A percentile compares a stretch with the other conserved stretches of the same genome.
Conservation (phyloP, 441 rosid species). For the Monsonia emarginata region DNA sequence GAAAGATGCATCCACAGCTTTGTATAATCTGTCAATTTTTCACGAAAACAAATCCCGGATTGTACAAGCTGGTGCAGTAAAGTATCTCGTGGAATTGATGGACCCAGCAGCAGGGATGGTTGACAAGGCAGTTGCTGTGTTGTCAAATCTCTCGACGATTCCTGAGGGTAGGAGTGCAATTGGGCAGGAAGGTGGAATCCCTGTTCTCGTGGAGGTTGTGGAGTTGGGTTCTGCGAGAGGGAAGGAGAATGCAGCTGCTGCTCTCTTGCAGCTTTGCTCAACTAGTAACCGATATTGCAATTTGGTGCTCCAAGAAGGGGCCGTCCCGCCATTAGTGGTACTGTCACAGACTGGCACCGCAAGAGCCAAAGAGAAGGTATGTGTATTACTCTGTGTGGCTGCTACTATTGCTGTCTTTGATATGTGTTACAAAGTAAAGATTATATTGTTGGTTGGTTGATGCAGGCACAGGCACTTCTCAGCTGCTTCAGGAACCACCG, state of each 20-base stretch:
- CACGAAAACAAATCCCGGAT: slow-evolving; percentile 68
- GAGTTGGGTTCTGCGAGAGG: slow-evolving; percentile 90
- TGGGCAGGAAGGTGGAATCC: slow-evolving; percentile 69
- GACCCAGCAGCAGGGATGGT: slow-evolving; percentile 90
- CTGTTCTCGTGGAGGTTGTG: slow-evolving; percentile 75
- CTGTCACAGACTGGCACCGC: slow-evolving; percentile 72
- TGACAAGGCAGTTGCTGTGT: slow-evolving; percentile 82
- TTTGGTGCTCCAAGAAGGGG: slow-evolving; percentile 79
- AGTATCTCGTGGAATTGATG: slow-evolving; percentile 76
- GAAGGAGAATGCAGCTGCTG: slow-evolving; percentile 90
- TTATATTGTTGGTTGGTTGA: slow-evolving; percentile 17
- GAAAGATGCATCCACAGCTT: slow-evolving; percentile 81
- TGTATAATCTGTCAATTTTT: slow-evolving; percentile 66
- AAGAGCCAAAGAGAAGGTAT: slow-evolving; percentile 80
- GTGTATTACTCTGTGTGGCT: not conserved
- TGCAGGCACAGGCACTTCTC: slow-evolving; percentile 74
- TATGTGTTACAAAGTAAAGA: not conserved
- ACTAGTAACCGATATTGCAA: slow-evolving; percentile 45
- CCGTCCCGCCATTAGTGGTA: slow-evolving; percentile 80
- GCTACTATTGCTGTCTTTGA: not conserved
- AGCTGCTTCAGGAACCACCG: slow-evolving; percentile 72
- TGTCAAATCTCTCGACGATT: slow-evolving; percentile 79
- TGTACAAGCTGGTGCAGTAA: slow-evolving; percentile 75
- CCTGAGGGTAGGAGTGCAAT: slow-evolving; percentile 65
- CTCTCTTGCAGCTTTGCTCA: slow-evolving; percentile 68